Evolutionary conservation across 2,329 filamentous ascomycete genomes (phyloP), one percentile per base, ranked within the genome.

Genomic region (Aspergillaceae sp.): DNA sequence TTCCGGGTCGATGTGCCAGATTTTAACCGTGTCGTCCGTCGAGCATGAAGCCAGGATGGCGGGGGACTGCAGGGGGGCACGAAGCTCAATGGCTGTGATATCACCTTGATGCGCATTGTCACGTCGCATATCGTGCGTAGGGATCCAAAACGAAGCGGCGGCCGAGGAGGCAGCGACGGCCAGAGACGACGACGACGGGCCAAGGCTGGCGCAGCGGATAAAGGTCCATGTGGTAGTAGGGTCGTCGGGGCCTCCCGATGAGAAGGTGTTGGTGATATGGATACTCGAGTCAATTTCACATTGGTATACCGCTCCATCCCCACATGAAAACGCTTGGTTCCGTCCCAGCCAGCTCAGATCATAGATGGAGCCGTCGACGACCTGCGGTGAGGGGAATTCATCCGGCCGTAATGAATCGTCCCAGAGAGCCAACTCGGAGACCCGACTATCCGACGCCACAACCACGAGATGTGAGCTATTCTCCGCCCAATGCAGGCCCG

Each of bases 41-140:
- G 71, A 72, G 4, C 68, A 69, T 9, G 70, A 71, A 5, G 69
- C 70, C 40, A 74, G 60, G n/a, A 62, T 51, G 26, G 69, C 55
- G 1, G 53, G 45, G n/a, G 55, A 55, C 37, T 51, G 59, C 8
- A 57, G 56, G 27, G 60, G 52, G 41, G 66, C 63, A 32, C 66
- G 63, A 19, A 73, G 56, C 43, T 72, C 66, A 43, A 73, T 64
- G 3, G 64, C 63, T 0, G 70, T 73, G 45, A 74, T 72, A 41
- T 63, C 61, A 29, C 61, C 67, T 38, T 66, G 61, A 48, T 74
- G 70, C 5, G 67, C 65, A 34, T 60, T 56, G 32, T 66, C 59
- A 29, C 68, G 57, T 30, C 60, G 45, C 11, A 72, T 61, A 38
- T 69, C 63, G 46, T 70, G 68, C 5, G 67, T 70, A n/a, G 70